Percentiles rank a stretch among this genome's conserved stretches.
Conservation (phyloP, 2,329 filamentous ascomycete species). For the Tolypocladium tropicale region DNA sequence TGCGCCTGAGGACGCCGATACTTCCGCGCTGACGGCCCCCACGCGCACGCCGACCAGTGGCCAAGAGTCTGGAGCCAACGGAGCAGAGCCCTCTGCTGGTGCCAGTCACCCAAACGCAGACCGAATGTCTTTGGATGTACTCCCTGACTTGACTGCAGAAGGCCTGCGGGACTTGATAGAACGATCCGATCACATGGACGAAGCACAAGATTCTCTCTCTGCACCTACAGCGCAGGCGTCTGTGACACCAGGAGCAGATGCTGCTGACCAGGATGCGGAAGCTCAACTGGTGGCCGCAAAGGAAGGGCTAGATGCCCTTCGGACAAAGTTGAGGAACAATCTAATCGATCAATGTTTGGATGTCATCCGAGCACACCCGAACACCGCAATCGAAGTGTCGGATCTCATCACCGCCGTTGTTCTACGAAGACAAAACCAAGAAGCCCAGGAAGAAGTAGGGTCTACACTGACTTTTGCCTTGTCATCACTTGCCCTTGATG, state of each 20-base stretch:
- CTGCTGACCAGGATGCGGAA: slow-evolving; percentile 8
- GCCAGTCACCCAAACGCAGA: slow-evolving; percentile 20
- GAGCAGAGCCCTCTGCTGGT: slow-evolving; percentile 12
- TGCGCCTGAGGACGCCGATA: slow-evolving; percentile 45
- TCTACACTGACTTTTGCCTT: slow-evolving; percentile 76
- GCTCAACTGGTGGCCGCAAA: slow-evolving; percentile 31
- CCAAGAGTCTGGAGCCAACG: slow-evolving; percentile 11
- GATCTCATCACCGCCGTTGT: slow-evolving; percentile 74
- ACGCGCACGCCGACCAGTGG: slow-evolving; percentile 8
- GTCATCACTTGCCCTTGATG: slow-evolving; percentile 54
- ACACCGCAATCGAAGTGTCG: slow-evolving; percentile 81
- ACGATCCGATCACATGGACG: slow-evolving; percentile 5
- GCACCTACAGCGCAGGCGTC: slow-evolving; percentile 4
- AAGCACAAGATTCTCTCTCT: background rate
- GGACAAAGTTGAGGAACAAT: slow-evolving; percentile 60
- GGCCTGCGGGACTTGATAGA: slow-evolving; percentile 17
- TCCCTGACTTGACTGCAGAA: slow-evolving; percentile 17
- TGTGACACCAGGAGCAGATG: slow-evolving; percentile 5
- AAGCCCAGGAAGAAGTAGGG: slow-evolving; percentile 61
- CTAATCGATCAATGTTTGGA: slow-evolving; percentile 86
- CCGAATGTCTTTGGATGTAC: slow-evolving; percentile 26
- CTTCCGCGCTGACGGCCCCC: slow-evolving; percentile 18
- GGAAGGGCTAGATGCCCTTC: slow-evolving; percentile 70
- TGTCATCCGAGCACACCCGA: slow-evolving; percentile 77
- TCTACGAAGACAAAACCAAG: slow-evolving; percentile 44